A percentile compares a stretch with the other conserved stretches of the same genome.
phyloP scores from a whole-genome alignment of 176 grass and related monocot species.

The Triticum monococcum region DNA sequence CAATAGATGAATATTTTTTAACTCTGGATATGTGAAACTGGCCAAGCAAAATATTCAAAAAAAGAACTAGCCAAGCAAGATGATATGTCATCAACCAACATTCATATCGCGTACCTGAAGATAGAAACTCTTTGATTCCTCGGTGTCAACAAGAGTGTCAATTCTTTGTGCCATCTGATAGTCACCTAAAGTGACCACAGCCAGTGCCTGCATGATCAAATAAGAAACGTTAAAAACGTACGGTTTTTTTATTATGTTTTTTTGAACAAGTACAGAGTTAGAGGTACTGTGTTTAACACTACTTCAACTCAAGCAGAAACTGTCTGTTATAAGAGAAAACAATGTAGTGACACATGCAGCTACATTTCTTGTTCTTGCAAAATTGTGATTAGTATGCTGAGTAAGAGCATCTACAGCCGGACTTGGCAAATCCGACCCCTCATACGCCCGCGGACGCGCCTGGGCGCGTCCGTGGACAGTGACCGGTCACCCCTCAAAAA shows the following conservation, averaged over 20 bases:
- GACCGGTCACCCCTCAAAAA: too few species aligned
- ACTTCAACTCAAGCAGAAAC: background rate
- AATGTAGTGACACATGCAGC: background rate
- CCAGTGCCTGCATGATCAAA: constrained; percentile 65
- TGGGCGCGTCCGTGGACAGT: too few species aligned
- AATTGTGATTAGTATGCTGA: background rate
- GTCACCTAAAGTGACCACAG: constrained; percentile 90
- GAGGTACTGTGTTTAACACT: constrained; percentile 16
- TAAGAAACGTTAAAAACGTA: constrained; percentile 19
- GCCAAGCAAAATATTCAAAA: background rate
- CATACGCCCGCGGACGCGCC: too few species aligned
- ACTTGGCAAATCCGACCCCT: too few species aligned
- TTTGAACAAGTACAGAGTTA: background rate
- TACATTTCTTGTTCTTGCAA: background rate
- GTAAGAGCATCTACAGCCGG: background rate
- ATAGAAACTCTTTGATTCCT: constrained; percentile 92
- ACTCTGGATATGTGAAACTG: background rate
- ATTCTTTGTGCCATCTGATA: constrained; percentile 99
- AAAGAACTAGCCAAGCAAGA: background rate
- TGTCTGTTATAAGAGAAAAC: constrained; percentile 10
- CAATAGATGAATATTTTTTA: background rate
- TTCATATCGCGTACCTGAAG: constrained; percentile 65
- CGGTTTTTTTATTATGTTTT: background rate
- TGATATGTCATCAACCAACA: constrained; percentile 17
- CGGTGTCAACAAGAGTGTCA: constrained; percentile 89